Base-by-base conservation (phyloP, 345 rosid genomes). In the Sapria himalayana region DNA sequence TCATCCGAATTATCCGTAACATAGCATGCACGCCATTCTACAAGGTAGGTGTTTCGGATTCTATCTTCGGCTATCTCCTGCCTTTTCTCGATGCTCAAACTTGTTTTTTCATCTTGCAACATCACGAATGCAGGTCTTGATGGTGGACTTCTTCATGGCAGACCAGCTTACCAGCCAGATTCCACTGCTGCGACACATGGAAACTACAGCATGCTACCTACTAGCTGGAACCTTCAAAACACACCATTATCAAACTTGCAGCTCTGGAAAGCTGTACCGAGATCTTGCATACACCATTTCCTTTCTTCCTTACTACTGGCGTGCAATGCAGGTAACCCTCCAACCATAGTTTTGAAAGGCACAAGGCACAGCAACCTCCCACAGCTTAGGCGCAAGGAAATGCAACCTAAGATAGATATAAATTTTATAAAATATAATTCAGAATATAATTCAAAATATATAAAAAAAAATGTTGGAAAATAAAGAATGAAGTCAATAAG, bases 151-250 rank as follows among this genome's bases (percentile, higher is more conserved):
- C 48, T 84, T 89, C 74, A 82, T 89, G 95, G 98, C 92, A 5
- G 98, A 82, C 61, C 98, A 89, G 47, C 86, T 89, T 19, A 79
- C 93, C 11, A 89, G 95, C 46, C 98, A 89, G 95, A 71, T 89
- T 55, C 93, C 95, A 41, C 45, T 89, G 44, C 19, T 89, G 55
- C 74, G 98, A 58, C 75, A 84, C 55, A 27, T 84, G 24, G 95
- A 84, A 59, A 57, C 95, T 23, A 76, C 95, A 7, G 67, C 79
- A 1, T 89, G 98, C 62, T 71, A 82, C 62, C 77, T 79, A 57
- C 48, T 84, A 45, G 95, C 77, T 2, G 67, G 76, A 45, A 76
- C 64, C 58, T 69, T 89, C 38, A 58, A 49, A 57, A 77, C 84
- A 22, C 95, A 77, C 22, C 54, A 51, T 33, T 77, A 63, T 14